Percentiles rank a stretch among this genome's conserved stretches.
Evolutionary conservation across 495 filamentous ascomycete species (phyloP).

Genomic region (Xylaria telfairii): DNA sequence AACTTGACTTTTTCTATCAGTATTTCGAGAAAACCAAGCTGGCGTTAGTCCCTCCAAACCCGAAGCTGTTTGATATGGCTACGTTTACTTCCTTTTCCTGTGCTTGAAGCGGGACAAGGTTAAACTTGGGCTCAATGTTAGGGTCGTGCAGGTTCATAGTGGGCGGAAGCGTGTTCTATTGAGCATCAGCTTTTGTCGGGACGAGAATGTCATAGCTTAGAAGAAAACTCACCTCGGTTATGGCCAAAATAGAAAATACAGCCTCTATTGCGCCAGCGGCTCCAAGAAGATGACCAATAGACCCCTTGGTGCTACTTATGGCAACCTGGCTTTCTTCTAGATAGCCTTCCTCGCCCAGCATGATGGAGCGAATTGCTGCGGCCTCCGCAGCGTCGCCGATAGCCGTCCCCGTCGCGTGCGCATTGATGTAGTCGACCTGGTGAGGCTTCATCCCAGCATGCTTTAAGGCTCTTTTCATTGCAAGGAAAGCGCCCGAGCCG

Average conservation of each 20-base stretch:
- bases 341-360: conserved; percentile 75
- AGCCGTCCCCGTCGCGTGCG: conserved; percentile 86
- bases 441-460: conserved; percentile 71
- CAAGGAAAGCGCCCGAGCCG: conserved; percentile 77
- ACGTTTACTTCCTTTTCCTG: conserved; percentile 76
- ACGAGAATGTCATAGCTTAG: neutral
- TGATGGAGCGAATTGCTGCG: conserved; percentile 75
- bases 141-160: conserved; percentile 82
- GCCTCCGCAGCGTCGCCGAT: conserved; percentile 92
- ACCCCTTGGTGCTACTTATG: conserved; percentile 92
- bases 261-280: conserved; percentile 91
- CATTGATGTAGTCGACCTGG: conserved; percentile 90
- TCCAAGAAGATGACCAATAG: conserved; percentile 89
- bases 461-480: conserved; percentile 84
- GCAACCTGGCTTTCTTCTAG: conserved; percentile 69
- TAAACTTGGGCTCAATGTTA: conserved; percentile 77
- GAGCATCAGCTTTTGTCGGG: conserved; percentile 10
- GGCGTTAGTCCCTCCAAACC: conserved; percentile 96
- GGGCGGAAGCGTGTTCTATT: conserved; percentile 79
- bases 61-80: conserved; percentile 93
- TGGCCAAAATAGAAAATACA: conserved; percentile 78
- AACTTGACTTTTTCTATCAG: neutral
- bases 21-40: conserved; percentile 76
- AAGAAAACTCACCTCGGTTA: conserved; percentile 68
- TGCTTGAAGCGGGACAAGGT: conserved; percentile 76